These are phyloP conservation scores for Phytophthora vignae DNA, from an alignment of 352 stramenopile genomes.

Conservation along the genomic window DNA sequence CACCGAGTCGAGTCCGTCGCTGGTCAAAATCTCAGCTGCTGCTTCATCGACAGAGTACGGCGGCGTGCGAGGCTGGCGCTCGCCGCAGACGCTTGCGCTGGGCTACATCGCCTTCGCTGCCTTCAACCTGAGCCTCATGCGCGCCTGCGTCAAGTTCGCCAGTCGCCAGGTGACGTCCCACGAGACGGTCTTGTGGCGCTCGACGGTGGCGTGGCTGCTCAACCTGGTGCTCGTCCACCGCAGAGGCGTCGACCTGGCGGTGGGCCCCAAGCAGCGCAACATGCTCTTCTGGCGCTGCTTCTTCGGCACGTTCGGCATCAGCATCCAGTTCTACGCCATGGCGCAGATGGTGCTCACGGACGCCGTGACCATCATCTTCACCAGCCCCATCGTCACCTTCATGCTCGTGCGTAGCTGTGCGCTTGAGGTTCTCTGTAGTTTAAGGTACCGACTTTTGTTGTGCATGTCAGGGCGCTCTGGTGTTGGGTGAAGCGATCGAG, in stretches of 20 bases:
- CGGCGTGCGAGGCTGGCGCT: conserved; percentile 13
- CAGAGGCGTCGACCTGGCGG: conserved; percentile 25
- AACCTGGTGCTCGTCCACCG: conserved; percentile 50
- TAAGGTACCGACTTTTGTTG: background rate
- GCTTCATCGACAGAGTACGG: conserved; percentile 9
- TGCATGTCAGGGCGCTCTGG: conserved; percentile 47
- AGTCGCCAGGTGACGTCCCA: conserved; percentile 53
- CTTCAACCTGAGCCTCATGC: conserved; percentile 66
- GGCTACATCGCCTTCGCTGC: conserved; percentile 55
- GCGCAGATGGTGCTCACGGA: conserved; percentile 79
- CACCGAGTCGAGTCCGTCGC: conserved; percentile 18
- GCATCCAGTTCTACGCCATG: conserved; percentile 75
- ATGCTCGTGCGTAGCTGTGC: conserved; percentile 53
- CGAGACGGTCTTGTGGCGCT: conserved; percentile 71
- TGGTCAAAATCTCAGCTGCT: conserved; percentile 9
- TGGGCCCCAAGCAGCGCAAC: conserved; percentile 28
- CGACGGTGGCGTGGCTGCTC: conserved; percentile 49
- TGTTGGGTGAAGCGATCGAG: conserved; percentile 60
- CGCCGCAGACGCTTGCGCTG: conserved; percentile 37
- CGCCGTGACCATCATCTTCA: conserved; percentile 71
- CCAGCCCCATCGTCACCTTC: conserved; percentile 71
- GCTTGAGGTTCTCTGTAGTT: background rate
- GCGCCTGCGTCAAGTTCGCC: conserved; percentile 63
- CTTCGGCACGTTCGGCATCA: conserved; percentile 62
- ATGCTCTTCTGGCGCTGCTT: conserved; percentile 55